Evolutionary conservation across 2,329 filamentous ascomycete genomes (phyloP).

Genomic region (Pseudogymnoascus sp.): DNA sequence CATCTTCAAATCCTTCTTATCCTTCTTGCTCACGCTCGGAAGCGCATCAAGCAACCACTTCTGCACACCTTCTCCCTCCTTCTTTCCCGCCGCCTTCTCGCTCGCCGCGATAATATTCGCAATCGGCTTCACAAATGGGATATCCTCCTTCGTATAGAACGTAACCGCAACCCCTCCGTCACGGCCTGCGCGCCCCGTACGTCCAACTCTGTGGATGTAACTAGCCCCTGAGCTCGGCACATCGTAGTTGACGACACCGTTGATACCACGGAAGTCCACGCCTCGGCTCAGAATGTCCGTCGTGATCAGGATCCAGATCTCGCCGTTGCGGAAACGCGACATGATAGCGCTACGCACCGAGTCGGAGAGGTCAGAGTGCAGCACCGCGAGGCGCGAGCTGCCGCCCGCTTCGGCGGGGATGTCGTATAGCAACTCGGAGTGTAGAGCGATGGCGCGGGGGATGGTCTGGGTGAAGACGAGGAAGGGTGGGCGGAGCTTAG

Average conservation of each 20-base stretch:
- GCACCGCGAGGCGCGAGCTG: constrained; percentile 72
- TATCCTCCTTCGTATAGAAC: constrained; percentile 91
- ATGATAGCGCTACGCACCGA: constrained; percentile 70
- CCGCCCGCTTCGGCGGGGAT: constrained; percentile 84
- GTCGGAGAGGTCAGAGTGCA: constrained; percentile 80
- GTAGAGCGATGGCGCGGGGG: constrained; percentile 74
- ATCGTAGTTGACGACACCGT: constrained; percentile 96
- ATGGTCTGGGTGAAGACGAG: constrained; percentile 96
- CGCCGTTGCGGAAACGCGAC: constrained; percentile 79
- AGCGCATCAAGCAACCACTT: constrained; percentile 85
- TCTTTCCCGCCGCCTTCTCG: constrained; percentile 58
- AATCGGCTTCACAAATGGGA: constrained; percentile 80
- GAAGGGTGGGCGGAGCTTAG: constrained; percentile 69
- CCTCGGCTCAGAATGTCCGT: constrained; percentile 89
- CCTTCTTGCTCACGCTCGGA: constrained; percentile 73
- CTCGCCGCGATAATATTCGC: constrained; percentile 85
- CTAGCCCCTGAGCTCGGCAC: constrained; percentile 82
- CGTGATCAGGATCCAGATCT: constrained; percentile 94
- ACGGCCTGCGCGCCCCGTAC: constrained; percentile 81
- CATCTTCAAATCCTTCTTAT: constrained; percentile 73
- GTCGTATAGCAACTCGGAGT: constrained; percentile 87
- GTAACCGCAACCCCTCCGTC: constrained; percentile 86
- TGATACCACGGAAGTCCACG: constrained; percentile 89
- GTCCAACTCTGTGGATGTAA: constrained; percentile 88
- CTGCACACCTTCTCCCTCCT: constrained; percentile 51